These are phyloP conservation scores for Podila minutissima DNA, from an alignment of 192 early-diverging fungal species.

Conservation along the genomic window DNA sequence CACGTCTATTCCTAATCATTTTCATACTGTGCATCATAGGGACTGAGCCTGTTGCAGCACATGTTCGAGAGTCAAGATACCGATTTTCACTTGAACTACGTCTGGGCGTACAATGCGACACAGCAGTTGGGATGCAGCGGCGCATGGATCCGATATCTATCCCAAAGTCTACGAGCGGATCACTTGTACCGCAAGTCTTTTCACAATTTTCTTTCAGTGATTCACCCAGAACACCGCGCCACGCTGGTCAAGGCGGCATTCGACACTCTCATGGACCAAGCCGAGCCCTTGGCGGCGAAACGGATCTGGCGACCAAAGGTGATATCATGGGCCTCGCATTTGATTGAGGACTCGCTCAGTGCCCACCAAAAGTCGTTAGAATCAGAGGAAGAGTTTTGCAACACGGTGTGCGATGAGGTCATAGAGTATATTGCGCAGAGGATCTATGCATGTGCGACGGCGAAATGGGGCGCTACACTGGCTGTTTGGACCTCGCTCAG, in stretches of 20 bases:
- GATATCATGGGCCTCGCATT: neutral
- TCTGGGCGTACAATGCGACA: conserved; percentile 29
- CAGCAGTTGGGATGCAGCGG: conserved; percentile 9
- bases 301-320: neutral
- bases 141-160: conserved; percentile 12
- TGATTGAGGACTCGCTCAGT: conserved; percentile 29
- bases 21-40: neutral
- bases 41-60: conserved; percentile 16
- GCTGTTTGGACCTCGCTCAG: neutral
- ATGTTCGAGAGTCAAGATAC: conserved; percentile 8
- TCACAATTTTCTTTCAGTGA: neutral
- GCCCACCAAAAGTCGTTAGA: conserved; percentile 3
- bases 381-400: neutral
- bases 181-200: conserved; percentile 5
- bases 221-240: conserved; percentile 15
- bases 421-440: conserved; percentile 13
- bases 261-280: neutral
- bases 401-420: conserved; percentile 6
- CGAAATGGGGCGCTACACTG: neutral
- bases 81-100: conserved; percentile 21
- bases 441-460: neutral
- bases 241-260: conserved; percentile 13
- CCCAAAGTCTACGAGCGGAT: neutral
- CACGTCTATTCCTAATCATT: neutral
- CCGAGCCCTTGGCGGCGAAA: neutral